Evolutionary conservation across 352 stramenopile genomes (phyloP), one percentile per base, ranked within the genome.

Genomic region (Globisporangium spiculum): DNA sequence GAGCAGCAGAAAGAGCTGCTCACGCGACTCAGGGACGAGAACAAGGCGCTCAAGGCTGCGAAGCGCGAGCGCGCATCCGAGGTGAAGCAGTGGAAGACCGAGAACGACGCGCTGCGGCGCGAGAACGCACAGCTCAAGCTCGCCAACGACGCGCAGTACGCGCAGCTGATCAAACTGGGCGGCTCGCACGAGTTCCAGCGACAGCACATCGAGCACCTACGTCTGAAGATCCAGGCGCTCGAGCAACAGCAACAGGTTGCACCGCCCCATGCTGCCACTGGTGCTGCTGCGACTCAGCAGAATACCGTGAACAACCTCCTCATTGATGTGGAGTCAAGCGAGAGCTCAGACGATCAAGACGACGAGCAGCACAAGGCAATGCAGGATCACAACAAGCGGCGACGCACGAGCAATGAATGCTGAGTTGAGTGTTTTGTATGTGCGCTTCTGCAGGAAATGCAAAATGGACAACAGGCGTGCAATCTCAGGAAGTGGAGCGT

Each of bases 171-270:
- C 60, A 66, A 66, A 27, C 60, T 66, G 20, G 60, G 60, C 24
- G 32, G 60, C 48, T 66, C 60, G 27, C 60, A 66, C 60, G 60
- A 66, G 60, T 66, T 66, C 46, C 60, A 66, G 60, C 60, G 60
- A 48, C 60, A 66, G 48, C 60, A 66, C 60, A 66, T 66, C 6
- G 60, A 66, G 46, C 60, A 66, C 48, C 27, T 66, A 48, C 46
- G 60, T 1, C 60, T 48, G 26, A 66, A 59, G 60, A 66, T 66
- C 60, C 60, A 66, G 27, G 60, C 10, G 30, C 60, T 66, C n/a
- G 46, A 66, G 60, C 24, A 58, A 10, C 60, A 66, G 38, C 36
- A 44, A 12, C 36, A 18, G 36, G 12, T 58, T 14, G 38, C 46
- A 3, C 52, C 34, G 52, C 4, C 52, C 22, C 1, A 14, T 16